Percentiles rank a stretch among this genome's conserved stretches.
Conservation (phyloP, 2,329 filamentous ascomycete species). For the Aspergillus melleus region DNA sequence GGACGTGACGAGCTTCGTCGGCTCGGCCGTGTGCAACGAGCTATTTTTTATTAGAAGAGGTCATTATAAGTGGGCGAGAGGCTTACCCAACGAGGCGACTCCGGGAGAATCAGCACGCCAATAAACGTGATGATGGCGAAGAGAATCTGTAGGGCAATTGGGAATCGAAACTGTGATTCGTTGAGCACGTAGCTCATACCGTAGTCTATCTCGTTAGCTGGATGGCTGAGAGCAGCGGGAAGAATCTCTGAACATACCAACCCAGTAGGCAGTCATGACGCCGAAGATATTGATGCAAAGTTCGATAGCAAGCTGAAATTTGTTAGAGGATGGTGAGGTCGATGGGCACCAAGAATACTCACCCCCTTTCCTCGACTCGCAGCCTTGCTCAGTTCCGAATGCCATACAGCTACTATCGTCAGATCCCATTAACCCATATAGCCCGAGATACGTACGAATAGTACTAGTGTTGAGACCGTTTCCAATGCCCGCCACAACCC, state of each 20-base stretch:
- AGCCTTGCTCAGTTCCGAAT: constrained; percentile 30
- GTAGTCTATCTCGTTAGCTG: constrained; percentile 19
- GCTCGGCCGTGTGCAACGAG: constrained; percentile 36
- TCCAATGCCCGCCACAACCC: constrained; percentile 50
- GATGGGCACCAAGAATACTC: constrained; percentile 5
- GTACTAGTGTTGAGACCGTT: constrained; percentile 48
- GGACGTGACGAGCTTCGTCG: constrained; percentile 37
- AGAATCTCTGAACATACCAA: constrained; percentile 21
- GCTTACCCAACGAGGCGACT: constrained; percentile 44
- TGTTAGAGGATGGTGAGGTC: constrained; percentile 9
- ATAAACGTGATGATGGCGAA: constrained; percentile 30
- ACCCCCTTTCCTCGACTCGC: constrained; percentile 31
- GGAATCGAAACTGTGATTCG: constrained; percentile 33
- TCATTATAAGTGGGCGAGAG: too few species aligned
- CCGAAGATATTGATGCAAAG: constrained; percentile 31
- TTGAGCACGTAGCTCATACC: constrained; percentile 28
- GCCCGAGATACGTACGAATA: constrained; percentile 30
- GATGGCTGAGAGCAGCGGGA: not conserved
- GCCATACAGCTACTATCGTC: constrained; percentile 27
- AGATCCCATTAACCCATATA: not conserved
- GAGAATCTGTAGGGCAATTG: constrained; percentile 35
- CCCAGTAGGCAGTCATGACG: constrained; percentile 36
- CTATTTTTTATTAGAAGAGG: constrained; percentile 8
- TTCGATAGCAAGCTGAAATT: constrained; percentile 27
- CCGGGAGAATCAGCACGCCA: constrained; percentile 40